These are phyloP conservation scores for Chrysochromulina parva DNA, from an alignment of 78 protist species.

Conservation along the genomic window DNA sequence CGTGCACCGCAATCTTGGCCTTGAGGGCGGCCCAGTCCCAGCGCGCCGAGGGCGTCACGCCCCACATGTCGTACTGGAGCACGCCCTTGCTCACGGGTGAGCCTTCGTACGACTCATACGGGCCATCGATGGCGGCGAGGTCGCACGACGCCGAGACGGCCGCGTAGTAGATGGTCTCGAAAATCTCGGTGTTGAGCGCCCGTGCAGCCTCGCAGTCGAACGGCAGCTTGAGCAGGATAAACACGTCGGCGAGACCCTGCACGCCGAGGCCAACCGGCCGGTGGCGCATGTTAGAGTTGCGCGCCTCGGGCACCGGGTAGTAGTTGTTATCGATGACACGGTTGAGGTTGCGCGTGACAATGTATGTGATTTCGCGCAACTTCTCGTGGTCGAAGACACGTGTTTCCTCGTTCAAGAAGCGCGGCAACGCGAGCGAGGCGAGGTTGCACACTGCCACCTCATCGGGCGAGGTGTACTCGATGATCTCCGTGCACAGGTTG, in stretches of 20 bases:
- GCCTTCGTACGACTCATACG: slow-evolving; percentile 75
- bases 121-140: slow-evolving; percentile 68
- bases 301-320: slow-evolving; percentile 95
- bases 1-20: slow-evolving; percentile 52
- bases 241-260: slow-evolving; percentile 95
- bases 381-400: slow-evolving; percentile 81
- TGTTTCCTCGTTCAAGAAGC: slow-evolving; percentile 89
- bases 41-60: slow-evolving; percentile 63
- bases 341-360: slow-evolving; percentile 84
- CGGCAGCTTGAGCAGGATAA: slow-evolving; percentile 84
- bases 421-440: slow-evolving; percentile 95
- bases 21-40: slow-evolving; percentile 58
- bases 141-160: slow-evolving; percentile 43
- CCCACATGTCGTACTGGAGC: slow-evolving; percentile 98
- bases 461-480: slow-evolving; percentile 93
- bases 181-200: slow-evolving; percentile 88
- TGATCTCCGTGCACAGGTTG: slow-evolving; percentile 97
- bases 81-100: slow-evolving; percentile 86
- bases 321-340: slow-evolving; percentile 91
- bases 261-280: slow-evolving; percentile 88
- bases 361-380: slow-evolving; percentile 55
- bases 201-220: slow-evolving; percentile 88
- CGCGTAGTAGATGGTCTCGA: slow-evolving; percentile 94
- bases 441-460: slow-evolving; percentile 98
- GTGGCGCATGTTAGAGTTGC: slow-evolving; percentile 87